Conservation (phyloP, 768 basidiomycete species). For the Clitopilus hobsonii region DNA sequence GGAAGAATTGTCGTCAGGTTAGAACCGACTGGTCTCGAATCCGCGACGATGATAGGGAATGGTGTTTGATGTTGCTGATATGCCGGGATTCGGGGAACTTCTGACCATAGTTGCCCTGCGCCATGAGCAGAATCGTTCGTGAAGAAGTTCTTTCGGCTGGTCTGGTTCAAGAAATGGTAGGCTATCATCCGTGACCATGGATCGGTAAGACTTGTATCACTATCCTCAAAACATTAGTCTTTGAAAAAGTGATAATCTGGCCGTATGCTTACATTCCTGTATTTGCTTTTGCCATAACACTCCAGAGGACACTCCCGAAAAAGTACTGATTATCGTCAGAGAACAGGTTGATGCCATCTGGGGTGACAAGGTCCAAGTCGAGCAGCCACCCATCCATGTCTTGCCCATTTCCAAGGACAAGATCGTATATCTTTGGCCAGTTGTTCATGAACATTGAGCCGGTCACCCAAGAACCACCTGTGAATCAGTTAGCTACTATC, state of each 20-base stretch:
- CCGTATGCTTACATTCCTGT: slow-evolving; percentile 49
- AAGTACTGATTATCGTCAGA: slow-evolving; percentile 44
- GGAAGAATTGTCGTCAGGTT: slow-evolving; percentile 34
- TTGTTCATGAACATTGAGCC: slow-evolving; percentile 62
- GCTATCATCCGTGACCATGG: slow-evolving; percentile 62
- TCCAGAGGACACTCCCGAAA: slow-evolving; percentile 50
- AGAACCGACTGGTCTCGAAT: slow-evolving; percentile 45
- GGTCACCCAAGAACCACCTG: slow-evolving; percentile 66
- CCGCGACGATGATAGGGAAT: slow-evolving; percentile 62
- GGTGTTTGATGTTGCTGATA: slow-evolving; percentile 50
- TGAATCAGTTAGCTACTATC: background rate
- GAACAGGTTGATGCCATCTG: slow-evolving; percentile 44
- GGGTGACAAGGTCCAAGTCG: slow-evolving; percentile 50
- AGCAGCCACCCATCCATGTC: slow-evolving; percentile 50
- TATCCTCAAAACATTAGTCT: slow-evolving; percentile 13
- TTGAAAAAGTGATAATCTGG: background rate
- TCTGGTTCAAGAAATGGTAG: slow-evolving; percentile 72
- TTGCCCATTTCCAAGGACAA: slow-evolving; percentile 54
- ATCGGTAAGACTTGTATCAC: slow-evolving; percentile 63
- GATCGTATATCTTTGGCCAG: slow-evolving; percentile 50
- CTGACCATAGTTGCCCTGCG: slow-evolving; percentile 69
- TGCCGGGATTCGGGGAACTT: slow-evolving; percentile 43
- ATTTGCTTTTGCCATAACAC: slow-evolving; percentile 51
- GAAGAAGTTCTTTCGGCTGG: slow-evolving; percentile 53
- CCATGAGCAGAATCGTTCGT: slow-evolving; percentile 57